Evolutionary conservation across 2,329 filamentous ascomycete species (phyloP).

Genomic region (Aspergillus costaricaensis): DNA sequence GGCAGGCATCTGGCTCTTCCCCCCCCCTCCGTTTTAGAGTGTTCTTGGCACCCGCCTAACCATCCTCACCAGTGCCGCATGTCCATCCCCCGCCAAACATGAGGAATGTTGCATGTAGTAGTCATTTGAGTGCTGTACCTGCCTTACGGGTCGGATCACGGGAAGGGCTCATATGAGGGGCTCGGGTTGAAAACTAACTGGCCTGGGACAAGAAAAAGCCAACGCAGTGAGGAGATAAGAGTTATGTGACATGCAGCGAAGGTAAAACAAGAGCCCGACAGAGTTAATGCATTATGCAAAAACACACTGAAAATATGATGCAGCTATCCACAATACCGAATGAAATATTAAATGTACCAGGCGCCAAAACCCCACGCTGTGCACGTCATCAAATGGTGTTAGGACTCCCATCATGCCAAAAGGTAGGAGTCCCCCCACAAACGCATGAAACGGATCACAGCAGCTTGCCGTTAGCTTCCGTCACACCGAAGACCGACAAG

Average conservation of each 20-base stretch:
- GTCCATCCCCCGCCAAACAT: conserved; percentile 9
- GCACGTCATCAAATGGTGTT: conserved; percentile 36
- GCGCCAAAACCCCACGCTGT: conserved; percentile 49
- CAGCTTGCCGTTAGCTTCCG: conserved; percentile 9
- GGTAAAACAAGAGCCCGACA: neutral
- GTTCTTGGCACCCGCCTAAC: conserved; percentile 20
- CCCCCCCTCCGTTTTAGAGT: conserved; percentile 15
- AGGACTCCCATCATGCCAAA: conserved; percentile 18
- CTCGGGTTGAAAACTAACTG: too few species aligned
- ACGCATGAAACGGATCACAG: conserved; percentile 10
- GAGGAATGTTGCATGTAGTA: neutral
- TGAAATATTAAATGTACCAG: conserved; percentile 29
- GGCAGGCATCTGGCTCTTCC: neutral
- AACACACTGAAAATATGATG: conserved; percentile 19
- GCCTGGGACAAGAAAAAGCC: neutral
- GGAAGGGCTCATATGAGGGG: neutral
- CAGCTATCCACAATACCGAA: conserved; percentile 25
- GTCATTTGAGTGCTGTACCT: neutral
- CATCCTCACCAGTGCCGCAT: conserved; percentile 8
- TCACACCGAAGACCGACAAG: conserved; percentile 11
- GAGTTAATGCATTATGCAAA: conserved; percentile 22
- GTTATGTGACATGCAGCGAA: conserved; percentile 3
- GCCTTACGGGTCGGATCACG: neutral
- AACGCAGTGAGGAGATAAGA: neutral
- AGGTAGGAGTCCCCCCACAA: conserved; percentile 13